A percentile compares a stretch with the other conserved stretches of the same genome.
Evolutionary conservation across 2,329 filamentous ascomycete species (phyloP).

Genomic region (Apiospora saccharicola): DNA sequence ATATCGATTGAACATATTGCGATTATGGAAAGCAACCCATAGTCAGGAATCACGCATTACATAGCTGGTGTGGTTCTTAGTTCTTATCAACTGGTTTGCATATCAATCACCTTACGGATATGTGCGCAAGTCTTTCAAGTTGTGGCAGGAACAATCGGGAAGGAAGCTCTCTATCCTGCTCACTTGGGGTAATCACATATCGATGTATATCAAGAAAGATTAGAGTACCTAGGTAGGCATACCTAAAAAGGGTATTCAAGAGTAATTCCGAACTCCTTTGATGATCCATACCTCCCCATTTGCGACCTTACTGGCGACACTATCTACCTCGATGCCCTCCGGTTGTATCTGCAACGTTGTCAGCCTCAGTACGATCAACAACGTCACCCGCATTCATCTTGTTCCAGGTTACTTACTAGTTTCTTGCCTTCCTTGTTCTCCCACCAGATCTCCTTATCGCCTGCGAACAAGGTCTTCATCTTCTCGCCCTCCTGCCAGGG

Average conservation of each 20-base stretch:
- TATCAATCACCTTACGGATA: not conserved
- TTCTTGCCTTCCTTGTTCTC: slow-evolving; percentile 73
- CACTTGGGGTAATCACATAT: not conserved
- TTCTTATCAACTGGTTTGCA: not conserved
- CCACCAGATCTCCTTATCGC: slow-evolving; percentile 79
- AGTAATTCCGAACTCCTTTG: slow-evolving; percentile 59
- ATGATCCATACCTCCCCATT: slow-evolving; percentile 91
- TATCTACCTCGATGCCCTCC: slow-evolving; percentile 78
- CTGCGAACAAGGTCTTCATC: slow-evolving; percentile 71
- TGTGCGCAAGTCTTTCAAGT: not conserved
- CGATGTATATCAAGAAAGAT: not conserved
- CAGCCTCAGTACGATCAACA: slow-evolving; percentile 38
- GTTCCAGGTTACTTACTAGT: slow-evolving; percentile 58
- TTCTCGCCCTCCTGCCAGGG: slow-evolving; percentile 78
- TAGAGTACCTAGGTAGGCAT: not conserved
- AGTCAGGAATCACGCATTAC: not conserved
- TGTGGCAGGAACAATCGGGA: not conserved
- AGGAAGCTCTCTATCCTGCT: not conserved
- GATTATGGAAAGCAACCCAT: too few species aligned
- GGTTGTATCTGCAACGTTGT: slow-evolving; percentile 71
- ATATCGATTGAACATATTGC: too few species aligned
- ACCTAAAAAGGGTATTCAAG: slow-evolving; percentile 30
- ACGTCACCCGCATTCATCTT: slow-evolving; percentile 18
- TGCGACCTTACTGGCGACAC: slow-evolving; percentile 75
- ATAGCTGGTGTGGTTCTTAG: not conserved